These are phyloP conservation scores for Alternaria gaisen DNA, from an alignment of 2,329 filamentous ascomycete genomes.

Conservation along the genomic window DNA sequence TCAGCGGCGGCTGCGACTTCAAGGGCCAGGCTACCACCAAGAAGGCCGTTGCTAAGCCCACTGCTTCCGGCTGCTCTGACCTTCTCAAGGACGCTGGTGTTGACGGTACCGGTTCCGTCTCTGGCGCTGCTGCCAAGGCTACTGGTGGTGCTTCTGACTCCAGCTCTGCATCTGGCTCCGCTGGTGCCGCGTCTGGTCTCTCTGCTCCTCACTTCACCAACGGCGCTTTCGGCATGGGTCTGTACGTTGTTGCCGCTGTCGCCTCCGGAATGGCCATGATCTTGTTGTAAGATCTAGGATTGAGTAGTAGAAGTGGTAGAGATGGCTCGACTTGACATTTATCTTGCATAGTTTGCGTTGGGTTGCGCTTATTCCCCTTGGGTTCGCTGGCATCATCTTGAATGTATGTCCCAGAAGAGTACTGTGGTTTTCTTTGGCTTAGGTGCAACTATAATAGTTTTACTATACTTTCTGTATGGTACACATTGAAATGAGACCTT, in stretches of 20 bases:
- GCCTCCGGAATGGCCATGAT: slow-evolving; percentile 64
- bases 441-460: slow-evolving; percentile 6
- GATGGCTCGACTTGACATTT: slow-evolving; percentile 7
- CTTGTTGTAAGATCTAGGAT: slow-evolving; percentile 56
- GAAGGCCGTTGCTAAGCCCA: slow-evolving; percentile 56
- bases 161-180: slow-evolving; percentile 20
- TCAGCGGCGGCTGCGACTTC: slow-evolving; percentile 73
- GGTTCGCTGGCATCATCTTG: neutral
- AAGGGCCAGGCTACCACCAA: slow-evolving; percentile 69
- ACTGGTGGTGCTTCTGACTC: slow-evolving; percentile 2
- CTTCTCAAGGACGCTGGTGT: slow-evolving; percentile 71
- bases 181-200: slow-evolving; percentile 53
- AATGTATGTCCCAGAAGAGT: neutral
- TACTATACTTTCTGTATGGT: neutral
- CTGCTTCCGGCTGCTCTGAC: slow-evolving; percentile 63
- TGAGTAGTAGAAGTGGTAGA: neutral
- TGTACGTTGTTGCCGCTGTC: slow-evolving; percentile 60
- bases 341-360: slow-evolving; percentile 21
- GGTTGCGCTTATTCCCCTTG: slow-evolving; percentile 19
- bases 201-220: slow-evolving; percentile 57
- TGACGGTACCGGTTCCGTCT: slow-evolving; percentile 65
- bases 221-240: slow-evolving; percentile 58
- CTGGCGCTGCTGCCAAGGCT: slow-evolving; percentile 42
- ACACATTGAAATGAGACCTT: slow-evolving; percentile 8
- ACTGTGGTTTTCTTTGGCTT: slow-evolving; percentile 10